Base-by-base conservation (phyloP, 345 rosid genomes). In the Eucalyptus coolabah region DNA sequence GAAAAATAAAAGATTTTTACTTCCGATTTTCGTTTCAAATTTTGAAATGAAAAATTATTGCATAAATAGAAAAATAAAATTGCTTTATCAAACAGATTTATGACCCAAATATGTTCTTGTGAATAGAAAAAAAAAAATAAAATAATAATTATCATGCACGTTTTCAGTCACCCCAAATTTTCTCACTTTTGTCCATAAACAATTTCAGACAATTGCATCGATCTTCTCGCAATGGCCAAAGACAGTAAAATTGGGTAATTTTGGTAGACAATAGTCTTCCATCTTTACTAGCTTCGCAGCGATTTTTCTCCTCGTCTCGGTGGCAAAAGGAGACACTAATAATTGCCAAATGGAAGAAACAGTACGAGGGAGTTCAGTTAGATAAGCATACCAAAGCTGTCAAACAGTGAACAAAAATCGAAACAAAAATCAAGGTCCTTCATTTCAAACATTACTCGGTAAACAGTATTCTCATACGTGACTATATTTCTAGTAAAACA, bases 61-160 rank as follows among this genome's bases (percentile, higher is more conserved):
- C 0, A 19, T 0, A 53, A 19, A 53, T 53, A 53, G 0, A 53
- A 53, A 53, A 8, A 53, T 53, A 4, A 53, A 19, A 51, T 51
- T 6, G 4, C 1, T 2, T 51, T 51, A 51, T 51, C 1, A 17
- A 51, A 51, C 0, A 18, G 54, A 18, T 1, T 51, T 51, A 1
- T 51, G 0, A 1, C 18, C 9, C 4, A 7, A 51, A 18, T 18
- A 0, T 51, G 23, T 51, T 7, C 0, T 0, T 19, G 2, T 51
- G 7, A 51, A 18, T 7, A 51, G 21, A 50, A 51, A 51, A 50
- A 50, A 50, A 16, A 50, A 50, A 1, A 15, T 9, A 49, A 2
- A 17, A 17, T 16, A 50, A 1, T 51, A 6, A 5, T 23, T 56
- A 24, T 9, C 13, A 9, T 56, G 30, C 0, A 56, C 28, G 3